Evolutionary conservation across 2,329 filamentous ascomycete genomes (phyloP).

Genomic region (Amylocarpus encephaloides): DNA sequence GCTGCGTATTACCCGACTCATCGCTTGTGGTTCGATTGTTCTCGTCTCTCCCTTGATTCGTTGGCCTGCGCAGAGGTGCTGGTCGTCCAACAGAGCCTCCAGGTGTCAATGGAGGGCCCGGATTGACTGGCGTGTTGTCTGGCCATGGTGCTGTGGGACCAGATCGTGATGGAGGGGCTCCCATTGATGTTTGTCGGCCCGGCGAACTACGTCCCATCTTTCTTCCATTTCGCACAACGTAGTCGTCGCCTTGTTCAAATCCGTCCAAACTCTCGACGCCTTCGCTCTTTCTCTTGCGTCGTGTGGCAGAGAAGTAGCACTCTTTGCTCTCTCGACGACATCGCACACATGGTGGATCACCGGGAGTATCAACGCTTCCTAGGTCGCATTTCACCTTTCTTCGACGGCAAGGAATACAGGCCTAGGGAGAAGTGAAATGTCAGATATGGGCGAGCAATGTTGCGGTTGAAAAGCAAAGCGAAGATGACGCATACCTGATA

Average conservation of each 20-base stretch:
- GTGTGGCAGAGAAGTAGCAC: constrained; percentile 92
- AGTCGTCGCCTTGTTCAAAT: constrained; percentile 45
- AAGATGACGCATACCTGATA: constrained; percentile 38
- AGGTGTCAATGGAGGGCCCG: constrained; percentile 50
- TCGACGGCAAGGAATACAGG: constrained; percentile 40
- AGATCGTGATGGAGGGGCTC: constrained; percentile 21
- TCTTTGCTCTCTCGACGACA: constrained; percentile 94
- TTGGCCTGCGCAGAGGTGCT: constrained; percentile 60
- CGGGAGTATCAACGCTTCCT: constrained; percentile 80
- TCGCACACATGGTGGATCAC: constrained; percentile 87
- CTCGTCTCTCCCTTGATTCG: constrained; percentile 33
- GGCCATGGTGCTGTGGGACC: constrained; percentile 32
- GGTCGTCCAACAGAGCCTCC: constrained; percentile 59
- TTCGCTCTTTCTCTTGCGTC: constrained; percentile 78
- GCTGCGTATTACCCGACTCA: constrained; percentile 49
- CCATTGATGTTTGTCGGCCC: constrained; percentile 31
- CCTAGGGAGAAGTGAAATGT: neutral
- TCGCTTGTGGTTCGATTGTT: constrained; percentile 31
- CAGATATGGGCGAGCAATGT: neutral
- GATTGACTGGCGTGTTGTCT: constrained; percentile 22
- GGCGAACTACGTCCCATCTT: constrained; percentile 51
- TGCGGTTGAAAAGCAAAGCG: too few relatives aligned
- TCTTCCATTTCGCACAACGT: constrained; percentile 66
- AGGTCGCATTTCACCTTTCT: constrained; percentile 53
- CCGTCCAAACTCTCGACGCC: constrained; percentile 42